Conservation (phyloP, 108 stramenopile species). For the Stephanodiscus triporus region DNA sequence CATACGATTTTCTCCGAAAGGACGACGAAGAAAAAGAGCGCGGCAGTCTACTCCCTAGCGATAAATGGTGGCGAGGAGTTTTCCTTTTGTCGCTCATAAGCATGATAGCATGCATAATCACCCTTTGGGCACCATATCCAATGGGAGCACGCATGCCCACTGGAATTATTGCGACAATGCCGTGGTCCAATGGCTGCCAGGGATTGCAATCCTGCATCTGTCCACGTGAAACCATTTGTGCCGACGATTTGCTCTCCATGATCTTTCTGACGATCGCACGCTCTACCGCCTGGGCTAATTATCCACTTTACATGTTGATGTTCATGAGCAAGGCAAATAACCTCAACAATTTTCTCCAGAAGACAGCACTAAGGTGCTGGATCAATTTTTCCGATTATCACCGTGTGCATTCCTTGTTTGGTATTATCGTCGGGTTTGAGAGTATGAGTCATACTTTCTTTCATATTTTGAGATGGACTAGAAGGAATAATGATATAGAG, state of each 20-base stretch:
- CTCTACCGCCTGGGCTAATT: constrained; percentile 19
- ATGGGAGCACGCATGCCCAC: constrained; percentile 25
- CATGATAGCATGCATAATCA: constrained; percentile 22
- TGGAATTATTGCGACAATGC: constrained; percentile 7
- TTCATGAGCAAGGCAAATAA: constrained; percentile 30
- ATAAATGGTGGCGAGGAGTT: constrained; percentile 28
- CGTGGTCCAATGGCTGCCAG: constrained; percentile 13
- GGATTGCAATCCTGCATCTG: constrained; percentile 24
- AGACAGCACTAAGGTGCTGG: constrained; percentile 15
- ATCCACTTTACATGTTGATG: constrained; percentile 38
- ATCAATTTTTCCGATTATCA: constrained; percentile 26
- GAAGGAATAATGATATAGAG: constrained; percentile 17
- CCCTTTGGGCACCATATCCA: constrained; percentile 23
- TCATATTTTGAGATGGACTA: constrained; percentile 27
- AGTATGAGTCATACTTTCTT: constrained; percentile 23
- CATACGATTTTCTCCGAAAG: constrained; percentile 14
- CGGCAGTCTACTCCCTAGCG: neutral
- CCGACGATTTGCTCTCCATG: constrained; percentile 27
- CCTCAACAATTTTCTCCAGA: constrained; percentile 24
- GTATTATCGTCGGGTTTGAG: constrained; percentile 24
- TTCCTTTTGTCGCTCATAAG: constrained; percentile 11
- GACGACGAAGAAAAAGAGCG: constrained; percentile 8
- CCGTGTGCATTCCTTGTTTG: constrained; percentile 20
- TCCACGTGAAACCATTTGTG: constrained; percentile 32
- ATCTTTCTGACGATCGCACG: constrained; percentile 30